phyloP scores from a whole-genome alignment of 176 grass and related monocot species.

The Luzula sylvatica region DNA sequence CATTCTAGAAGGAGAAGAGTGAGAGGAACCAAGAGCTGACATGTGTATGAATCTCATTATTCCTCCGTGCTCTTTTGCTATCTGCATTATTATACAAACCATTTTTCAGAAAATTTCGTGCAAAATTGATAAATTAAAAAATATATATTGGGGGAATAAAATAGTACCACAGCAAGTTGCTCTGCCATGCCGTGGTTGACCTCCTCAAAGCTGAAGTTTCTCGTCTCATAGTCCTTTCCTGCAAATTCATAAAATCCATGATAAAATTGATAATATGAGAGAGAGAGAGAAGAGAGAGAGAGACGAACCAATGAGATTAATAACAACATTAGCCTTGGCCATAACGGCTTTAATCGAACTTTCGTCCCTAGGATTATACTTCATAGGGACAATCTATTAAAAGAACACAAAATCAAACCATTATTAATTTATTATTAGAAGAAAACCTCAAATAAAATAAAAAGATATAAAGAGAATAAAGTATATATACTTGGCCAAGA shows the following conservation, averaged over 20 bases:
- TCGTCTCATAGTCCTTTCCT: slow-evolving; percentile 89
- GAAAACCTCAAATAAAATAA: neutral
- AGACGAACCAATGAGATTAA: slow-evolving; percentile 84
- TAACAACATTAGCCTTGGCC: slow-evolving; percentile 89
- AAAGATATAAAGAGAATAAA: neutral
- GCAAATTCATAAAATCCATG: slow-evolving; percentile 11
- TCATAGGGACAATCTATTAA: slow-evolving; percentile 91
- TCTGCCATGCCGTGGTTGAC: slow-evolving; percentile 82
- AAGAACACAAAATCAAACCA: too few relatives aligned
- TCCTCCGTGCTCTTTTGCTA: slow-evolving; percentile 91
- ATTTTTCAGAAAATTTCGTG: too few relatives aligned
- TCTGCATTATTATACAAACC: slow-evolving; percentile 37
- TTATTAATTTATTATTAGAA: neutral
- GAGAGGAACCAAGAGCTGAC: slow-evolving; percentile 76
- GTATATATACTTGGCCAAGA: slow-evolving; percentile 59
- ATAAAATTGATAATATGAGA: neutral
- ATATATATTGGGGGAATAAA: neutral
- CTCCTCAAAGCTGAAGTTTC: slow-evolving; percentile 96
- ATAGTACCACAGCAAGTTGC: slow-evolving; percentile 72
- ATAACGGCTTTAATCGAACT: slow-evolving; percentile 87
- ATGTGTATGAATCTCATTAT: slow-evolving; percentile 96
- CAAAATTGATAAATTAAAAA: too few relatives aligned
- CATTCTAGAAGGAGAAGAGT: slow-evolving; percentile 76
- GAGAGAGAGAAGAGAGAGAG: slow-evolving; percentile 5
- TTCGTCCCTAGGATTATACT: slow-evolving; percentile 83